phyloP scores from a whole-genome alignment of 2,329 filamentous ascomycete genomes.

The Fusarium paranaense region DNA sequence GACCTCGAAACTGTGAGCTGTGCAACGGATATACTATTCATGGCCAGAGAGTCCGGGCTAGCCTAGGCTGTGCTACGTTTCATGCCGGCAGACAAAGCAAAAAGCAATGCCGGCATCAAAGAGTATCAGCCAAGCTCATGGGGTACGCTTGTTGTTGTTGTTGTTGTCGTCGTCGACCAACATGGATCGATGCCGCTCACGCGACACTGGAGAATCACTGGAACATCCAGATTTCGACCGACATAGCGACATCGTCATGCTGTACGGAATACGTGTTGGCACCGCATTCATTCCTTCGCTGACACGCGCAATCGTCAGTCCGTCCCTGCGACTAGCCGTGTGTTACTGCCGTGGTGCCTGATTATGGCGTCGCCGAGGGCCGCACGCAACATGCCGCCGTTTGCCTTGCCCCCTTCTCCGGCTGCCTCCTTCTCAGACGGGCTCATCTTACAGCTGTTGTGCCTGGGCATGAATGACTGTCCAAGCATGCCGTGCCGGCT shows the following conservation, averaged over 20 bases:
- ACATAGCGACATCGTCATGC: background rate
- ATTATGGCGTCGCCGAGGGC: background rate
- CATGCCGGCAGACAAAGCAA: constrained; percentile 19
- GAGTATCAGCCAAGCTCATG: constrained; percentile 4
- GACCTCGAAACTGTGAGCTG: background rate
- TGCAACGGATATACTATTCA: constrained; percentile 27
- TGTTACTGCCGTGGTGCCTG: background rate
- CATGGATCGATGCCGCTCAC: constrained; percentile 21
- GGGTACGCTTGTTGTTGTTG: background rate
- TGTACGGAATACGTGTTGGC: constrained; percentile 15
- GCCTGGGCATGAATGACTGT: background rate
- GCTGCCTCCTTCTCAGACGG: background rate
- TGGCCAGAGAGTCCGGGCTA: background rate
- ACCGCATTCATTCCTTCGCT: background rate
- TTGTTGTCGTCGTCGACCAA: background rate
- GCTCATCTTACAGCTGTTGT: constrained; percentile 13
- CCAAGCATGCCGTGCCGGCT: background rate
- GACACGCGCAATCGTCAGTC: constrained; percentile 26
- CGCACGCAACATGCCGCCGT: background rate
- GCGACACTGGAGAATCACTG: background rate
- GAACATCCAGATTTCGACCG: background rate
- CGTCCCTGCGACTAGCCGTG: constrained; percentile 10
- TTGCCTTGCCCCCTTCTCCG: background rate
- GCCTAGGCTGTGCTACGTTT: constrained; percentile 19
- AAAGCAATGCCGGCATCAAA: constrained; percentile 1